phyloP scores from a whole-genome alignment of 257 asterid genomes.

The Henckelia pumila region DNA sequence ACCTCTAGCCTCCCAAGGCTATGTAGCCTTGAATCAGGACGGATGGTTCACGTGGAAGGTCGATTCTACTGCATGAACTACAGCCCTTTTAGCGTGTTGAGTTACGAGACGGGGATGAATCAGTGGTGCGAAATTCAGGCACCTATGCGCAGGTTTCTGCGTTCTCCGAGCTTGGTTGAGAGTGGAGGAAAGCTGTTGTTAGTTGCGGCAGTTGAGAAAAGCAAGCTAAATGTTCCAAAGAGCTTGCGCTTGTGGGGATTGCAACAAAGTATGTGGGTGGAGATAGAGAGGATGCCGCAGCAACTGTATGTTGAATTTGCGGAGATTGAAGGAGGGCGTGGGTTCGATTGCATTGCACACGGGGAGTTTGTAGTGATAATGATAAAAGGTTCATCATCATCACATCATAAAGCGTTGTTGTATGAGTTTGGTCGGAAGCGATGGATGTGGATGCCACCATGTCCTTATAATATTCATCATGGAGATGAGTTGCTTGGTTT shows the following conservation, averaged over 20 bases:
- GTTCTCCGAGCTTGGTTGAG: constrained; percentile 77
- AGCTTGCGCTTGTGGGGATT: constrained; percentile 78
- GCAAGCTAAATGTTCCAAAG: constrained; percentile 85
- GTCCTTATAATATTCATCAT: constrained; percentile 43
- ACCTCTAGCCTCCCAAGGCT: constrained; percentile 79
- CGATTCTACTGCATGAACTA: constrained; percentile 93
- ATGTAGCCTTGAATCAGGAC: constrained; percentile 86
- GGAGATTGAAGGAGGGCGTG: constrained; percentile 63
- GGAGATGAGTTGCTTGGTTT: constrained; percentile 68
- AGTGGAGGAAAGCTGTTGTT: constrained; percentile 51
- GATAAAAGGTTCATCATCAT: constrained; percentile 38
- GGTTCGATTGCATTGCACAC: constrained; percentile 71
- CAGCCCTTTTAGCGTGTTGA: constrained; percentile 79
- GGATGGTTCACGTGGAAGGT: constrained; percentile 63
- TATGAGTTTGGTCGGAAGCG: constrained; percentile 58
- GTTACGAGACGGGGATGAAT: constrained; percentile 44
- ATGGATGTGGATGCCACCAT: constrained; percentile 85
- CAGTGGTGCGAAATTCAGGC: constrained; percentile 87
- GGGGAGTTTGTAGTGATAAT: constrained; percentile 58
- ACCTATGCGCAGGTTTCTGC: constrained; percentile 84
- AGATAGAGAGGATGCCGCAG: constrained; percentile 95
- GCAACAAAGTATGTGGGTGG: constrained; percentile 69
- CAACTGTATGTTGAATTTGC: constrained; percentile 70
- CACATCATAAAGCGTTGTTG: constrained; percentile 49
- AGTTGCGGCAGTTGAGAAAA: constrained; percentile 90